These are phyloP conservation scores for Setaria viridis DNA, from an alignment of 202 grass and related monocot species.

Conservation along the genomic window DNA sequence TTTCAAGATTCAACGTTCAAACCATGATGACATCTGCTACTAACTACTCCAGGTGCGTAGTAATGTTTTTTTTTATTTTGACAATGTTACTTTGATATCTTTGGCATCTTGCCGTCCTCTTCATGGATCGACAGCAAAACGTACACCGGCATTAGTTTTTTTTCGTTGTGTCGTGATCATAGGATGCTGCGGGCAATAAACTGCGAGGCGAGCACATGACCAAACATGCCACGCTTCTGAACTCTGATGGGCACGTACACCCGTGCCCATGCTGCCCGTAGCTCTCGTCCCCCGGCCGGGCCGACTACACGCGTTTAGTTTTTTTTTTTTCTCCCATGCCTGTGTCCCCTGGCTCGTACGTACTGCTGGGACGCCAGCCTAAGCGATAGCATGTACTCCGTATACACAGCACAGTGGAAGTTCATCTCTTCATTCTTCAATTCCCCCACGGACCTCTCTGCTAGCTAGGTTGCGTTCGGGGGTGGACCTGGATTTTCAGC, in stretches of 20 bases:
- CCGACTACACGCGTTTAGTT: no score
- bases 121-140: neutral
- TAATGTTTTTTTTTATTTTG: neutral
- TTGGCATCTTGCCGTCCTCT: neutral
- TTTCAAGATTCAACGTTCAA: neutral
- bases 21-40: neutral
- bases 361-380: no score
- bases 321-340: no score
- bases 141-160: neutral
- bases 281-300: no score
- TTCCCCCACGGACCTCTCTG: no score
- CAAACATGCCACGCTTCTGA: conserved; percentile 23
- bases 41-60: neutral
- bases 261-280: neutral
- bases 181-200: neutral
- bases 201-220: neutral
- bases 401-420: no score
- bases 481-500: no score
- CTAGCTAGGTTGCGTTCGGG: no score
- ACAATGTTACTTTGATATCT: neutral
- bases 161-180: conserved; percentile 21
- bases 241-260: neutral
- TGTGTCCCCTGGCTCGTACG: no score
- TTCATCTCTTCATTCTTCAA: no score
- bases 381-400: no score